Evolutionary conservation across 108 stramenopile genomes (phyloP).

Genomic region (Asterionellopsis glacialis): DNA sequence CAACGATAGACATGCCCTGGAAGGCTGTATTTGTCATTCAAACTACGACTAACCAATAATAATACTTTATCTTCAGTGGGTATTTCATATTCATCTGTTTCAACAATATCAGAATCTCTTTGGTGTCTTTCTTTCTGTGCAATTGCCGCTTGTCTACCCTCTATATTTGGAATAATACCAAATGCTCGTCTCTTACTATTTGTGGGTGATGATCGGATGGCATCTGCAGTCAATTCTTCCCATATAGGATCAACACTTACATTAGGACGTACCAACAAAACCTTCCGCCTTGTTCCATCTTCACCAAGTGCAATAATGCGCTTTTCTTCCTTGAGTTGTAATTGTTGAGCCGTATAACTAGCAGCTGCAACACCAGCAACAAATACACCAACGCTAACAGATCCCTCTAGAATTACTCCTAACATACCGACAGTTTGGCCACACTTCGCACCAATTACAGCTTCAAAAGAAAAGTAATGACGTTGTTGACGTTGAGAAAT

Average conservation of each 20-base stretch:
- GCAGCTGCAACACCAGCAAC: slow-evolving; percentile 65
- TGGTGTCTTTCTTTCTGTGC: slow-evolving; percentile 53
- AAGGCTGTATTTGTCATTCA: slow-evolving; percentile 77
- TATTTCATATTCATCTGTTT: slow-evolving; percentile 62
- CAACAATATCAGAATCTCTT: slow-evolving; percentile 70
- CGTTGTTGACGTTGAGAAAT: too few species aligned
- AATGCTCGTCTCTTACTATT: background rate
- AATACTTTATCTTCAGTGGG: slow-evolving; percentile 74
- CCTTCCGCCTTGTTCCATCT: slow-evolving; percentile 32
- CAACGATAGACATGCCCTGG: slow-evolving; percentile 76
- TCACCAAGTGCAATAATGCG: slow-evolving; percentile 53
- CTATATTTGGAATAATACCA: slow-evolving; percentile 15
- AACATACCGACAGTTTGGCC: slow-evolving; percentile 41
- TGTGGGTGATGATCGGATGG: slow-evolving; percentile 19
- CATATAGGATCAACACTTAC: slow-evolving; percentile 69
- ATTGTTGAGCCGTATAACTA: slow-evolving; percentile 36
- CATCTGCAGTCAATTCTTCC: slow-evolving; percentile 48
- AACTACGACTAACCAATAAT: slow-evolving; percentile 58
- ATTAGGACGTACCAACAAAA: slow-evolving; percentile 68
- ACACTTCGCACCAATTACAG: slow-evolving; percentile 38
- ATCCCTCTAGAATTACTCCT: slow-evolving; percentile 57
- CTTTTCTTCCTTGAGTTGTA: slow-evolving; percentile 31
- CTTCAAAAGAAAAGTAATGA: background rate
- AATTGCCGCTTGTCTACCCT: slow-evolving; percentile 15
- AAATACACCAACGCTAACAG: slow-evolving; percentile 53